Base-by-base conservation (phyloP, 2,329 filamentous ascomycete genomes). In the Colletotrichum sublineola region DNA sequence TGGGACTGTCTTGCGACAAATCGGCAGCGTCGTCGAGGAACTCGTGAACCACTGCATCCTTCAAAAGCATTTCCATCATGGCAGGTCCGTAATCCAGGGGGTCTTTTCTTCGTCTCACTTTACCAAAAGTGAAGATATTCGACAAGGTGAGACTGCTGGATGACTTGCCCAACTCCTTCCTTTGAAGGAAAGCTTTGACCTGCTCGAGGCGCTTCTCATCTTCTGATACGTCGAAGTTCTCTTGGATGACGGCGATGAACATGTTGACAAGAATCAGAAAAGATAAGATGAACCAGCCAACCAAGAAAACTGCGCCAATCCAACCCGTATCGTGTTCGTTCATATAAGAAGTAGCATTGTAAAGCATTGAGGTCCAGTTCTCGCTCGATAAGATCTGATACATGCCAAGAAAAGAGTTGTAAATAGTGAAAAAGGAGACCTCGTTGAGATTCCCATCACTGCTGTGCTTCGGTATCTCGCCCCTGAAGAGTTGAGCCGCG, bases 241-340 rank as follows among this genome's bases (percentile, higher is more conserved):
- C 96, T 81, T 99, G 96, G 75, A 99, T 99, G 84, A 99, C 96
- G 86, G 96, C 96, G 93, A 99, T 98, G 86, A 99, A 99, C 96
- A 99, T 99, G 80, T 98, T 99, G 84, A 99, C 85, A 74, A 98
- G 89, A 83, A 99, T 97, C 80, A 98, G 96, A 81, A 97, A 98
- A 7, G 95, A 89, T 55, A 99, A 88, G 69, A 97, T 96, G 82
- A 97, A 98, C 96, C 96, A 99, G 76, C 95, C 88, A 74, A 98
- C 94, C 76, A 97, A 88, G 77, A 99, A 98, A 1, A 94, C 87
- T 11, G 96, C 95, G 12, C 94, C 95, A 68, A 98, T 95, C 96
- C 96, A 98, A 11, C 93, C 89, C n/a, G 94, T 97, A 50, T 91
- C 87, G 75, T 87, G 90, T 7, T 79, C 77, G 12, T 87, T 87